Conservation (phyloP, 2,329 filamentous ascomycete species). For the Venturia asperata region DNA sequence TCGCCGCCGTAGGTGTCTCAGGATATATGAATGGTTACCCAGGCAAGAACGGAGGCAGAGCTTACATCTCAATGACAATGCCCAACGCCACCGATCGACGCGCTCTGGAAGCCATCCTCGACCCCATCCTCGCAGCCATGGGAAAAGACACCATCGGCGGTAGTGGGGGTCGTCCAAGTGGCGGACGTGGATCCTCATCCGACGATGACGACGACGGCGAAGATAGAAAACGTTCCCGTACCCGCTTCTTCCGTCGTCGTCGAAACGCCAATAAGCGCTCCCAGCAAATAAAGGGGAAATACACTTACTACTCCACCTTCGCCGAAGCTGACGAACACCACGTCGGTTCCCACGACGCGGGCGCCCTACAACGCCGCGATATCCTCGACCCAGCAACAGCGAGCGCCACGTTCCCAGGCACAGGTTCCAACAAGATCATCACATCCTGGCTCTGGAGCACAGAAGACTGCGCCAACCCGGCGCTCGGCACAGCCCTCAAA, state of each 20-base stretch:
- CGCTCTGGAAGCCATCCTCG: slow-evolving; percentile 10
- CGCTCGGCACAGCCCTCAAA: neutral
- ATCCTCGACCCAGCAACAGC: neutral
- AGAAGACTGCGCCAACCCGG: slow-evolving; percentile 10
- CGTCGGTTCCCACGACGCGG: slow-evolving; percentile 8
- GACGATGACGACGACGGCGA: neutral
- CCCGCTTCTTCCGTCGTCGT: neutral
- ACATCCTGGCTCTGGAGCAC: slow-evolving; percentile 18
- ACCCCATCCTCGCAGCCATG: slow-evolving; percentile 16
- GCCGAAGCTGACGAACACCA: slow-evolving; percentile 5
- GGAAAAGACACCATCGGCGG: neutral
- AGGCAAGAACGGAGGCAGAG: neutral
- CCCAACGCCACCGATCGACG: slow-evolving; percentile 6
- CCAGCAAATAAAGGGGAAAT: neutral
- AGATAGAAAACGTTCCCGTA: neutral
- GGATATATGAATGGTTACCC: slow-evolving; percentile 19
- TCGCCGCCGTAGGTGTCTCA: slow-evolving; percentile 12
- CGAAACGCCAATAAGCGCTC: neutral
- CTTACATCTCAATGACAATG: slow-evolving; percentile 11
- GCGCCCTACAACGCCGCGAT: neutral
- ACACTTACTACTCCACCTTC: neutral
- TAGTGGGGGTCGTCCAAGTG: neutral
- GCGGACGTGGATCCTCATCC: neutral
- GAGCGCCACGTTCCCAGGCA: slow-evolving; percentile 7
- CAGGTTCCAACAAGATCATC: slow-evolving; percentile 17